Evolutionary conservation across 2,329 filamentous ascomycete species (phyloP).

Genomic region (Thermochaetoides dissita): DNA sequence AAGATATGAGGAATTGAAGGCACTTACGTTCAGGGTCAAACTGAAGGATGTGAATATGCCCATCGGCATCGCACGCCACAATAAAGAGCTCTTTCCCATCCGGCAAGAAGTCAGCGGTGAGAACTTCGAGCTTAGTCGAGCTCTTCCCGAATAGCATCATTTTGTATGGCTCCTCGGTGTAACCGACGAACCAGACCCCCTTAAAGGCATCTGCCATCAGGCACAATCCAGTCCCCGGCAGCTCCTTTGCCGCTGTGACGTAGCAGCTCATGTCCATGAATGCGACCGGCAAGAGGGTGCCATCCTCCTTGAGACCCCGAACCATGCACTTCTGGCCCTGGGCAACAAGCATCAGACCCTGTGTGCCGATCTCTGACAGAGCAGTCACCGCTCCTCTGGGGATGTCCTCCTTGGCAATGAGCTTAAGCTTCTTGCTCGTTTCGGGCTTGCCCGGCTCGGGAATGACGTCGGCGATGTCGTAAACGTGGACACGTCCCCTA

Average conservation of each 20-base stretch:
- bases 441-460: slow-evolving; percentile 76
- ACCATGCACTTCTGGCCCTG: slow-evolving; percentile 98
- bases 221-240: slow-evolving; percentile 72
- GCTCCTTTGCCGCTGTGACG: slow-evolving; percentile 69
- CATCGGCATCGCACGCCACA: slow-evolving; percentile 69
- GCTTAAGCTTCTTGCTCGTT: slow-evolving; percentile 71
- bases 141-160: slow-evolving; percentile 89
- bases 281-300: slow-evolving; percentile 78
- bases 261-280: slow-evolving; percentile 98
- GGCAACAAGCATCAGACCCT: slow-evolving; percentile 76
- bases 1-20: not conserved
- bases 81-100: slow-evolving; percentile 73
- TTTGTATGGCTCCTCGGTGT: slow-evolving; percentile 91
- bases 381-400: slow-evolving; percentile 83
- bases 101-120: slow-evolving; percentile 77
- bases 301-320: slow-evolving; percentile 86
- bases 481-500: slow-evolving; percentile 74
- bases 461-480: slow-evolving; percentile 82
- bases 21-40: slow-evolving; percentile 84
- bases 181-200: slow-evolving; percentile 91
- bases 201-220: slow-evolving; percentile 83
- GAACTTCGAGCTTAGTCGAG: slow-evolving; percentile 59
- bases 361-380: slow-evolving; percentile 68
- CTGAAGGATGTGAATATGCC: slow-evolving; percentile 76
- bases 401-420: slow-evolving; percentile 80